These are phyloP conservation scores for Ganoderma sinense DNA, from an alignment of 1,284 basidiomycete species.

Conservation along the genomic window DNA sequence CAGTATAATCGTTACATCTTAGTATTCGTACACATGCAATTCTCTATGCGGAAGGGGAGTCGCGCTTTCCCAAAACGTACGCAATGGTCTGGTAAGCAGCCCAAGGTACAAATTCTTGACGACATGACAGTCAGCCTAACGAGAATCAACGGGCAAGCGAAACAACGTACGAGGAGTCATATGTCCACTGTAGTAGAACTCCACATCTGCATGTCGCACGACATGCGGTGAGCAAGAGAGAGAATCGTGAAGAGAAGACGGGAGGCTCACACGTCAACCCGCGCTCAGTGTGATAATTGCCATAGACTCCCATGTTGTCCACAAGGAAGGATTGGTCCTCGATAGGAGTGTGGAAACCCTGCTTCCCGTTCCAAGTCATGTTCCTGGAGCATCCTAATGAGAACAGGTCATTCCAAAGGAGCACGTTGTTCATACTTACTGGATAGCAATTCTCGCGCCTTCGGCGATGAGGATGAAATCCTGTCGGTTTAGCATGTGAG, in stretches of 20 bases:
- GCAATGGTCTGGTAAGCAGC: constrained; percentile 59
- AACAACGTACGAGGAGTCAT: constrained; percentile 61
- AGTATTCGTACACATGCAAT: neutral
- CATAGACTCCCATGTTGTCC: constrained; percentile 45
- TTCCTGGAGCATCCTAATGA: constrained; percentile 33
- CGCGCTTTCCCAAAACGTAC: constrained; percentile 57
- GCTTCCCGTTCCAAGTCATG: constrained; percentile 50
- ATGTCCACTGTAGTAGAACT: constrained; percentile 64
- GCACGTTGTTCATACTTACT: constrained; percentile 43
- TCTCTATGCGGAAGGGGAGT: constrained; percentile 49
- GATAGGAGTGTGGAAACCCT: constrained; percentile 50
- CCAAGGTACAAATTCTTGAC: constrained; percentile 64
- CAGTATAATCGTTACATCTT: neutral
- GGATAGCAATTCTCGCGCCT: constrained; percentile 64
- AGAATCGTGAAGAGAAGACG: neutral
- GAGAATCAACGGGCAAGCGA: neutral
- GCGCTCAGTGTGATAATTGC: constrained; percentile 46
- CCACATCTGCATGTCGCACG: constrained; percentile 48
- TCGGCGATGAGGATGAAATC: constrained; percentile 64
- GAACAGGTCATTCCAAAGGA: neutral
- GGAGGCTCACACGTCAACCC: constrained; percentile 42
- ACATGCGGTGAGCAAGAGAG: neutral
- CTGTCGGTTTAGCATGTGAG: constrained; percentile 33
- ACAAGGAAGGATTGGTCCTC: constrained; percentile 44
- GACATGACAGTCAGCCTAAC: constrained; percentile 1